A percentile compares a stretch with the other conserved stretches of the same genome.
phyloP scores from a whole-genome alignment of 805 yeast species.

The Ogataea pilisensis region DNA sequence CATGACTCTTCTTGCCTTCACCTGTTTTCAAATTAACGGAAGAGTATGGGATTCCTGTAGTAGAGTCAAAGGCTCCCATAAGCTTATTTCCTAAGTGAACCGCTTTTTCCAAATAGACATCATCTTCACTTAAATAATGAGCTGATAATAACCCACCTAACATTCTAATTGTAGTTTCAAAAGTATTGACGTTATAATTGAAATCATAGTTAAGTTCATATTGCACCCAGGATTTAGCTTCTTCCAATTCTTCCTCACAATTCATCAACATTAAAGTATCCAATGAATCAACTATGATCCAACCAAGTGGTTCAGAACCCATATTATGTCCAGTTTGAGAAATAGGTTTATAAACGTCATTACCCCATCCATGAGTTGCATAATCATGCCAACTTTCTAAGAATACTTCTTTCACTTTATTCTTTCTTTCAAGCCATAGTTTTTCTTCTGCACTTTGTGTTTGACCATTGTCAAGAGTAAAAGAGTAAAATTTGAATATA shows the following conservation, averaged over 20 bases:
- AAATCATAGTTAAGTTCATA: constrained; percentile 65
- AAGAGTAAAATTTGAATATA: constrained; percentile 30
- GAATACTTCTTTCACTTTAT: constrained; percentile 63
- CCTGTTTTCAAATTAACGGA: constrained; percentile 70
- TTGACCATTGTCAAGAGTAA: constrained; percentile 11
- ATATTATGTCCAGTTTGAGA: constrained; percentile 59
- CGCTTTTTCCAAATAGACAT: constrained; percentile 72
- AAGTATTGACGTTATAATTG: constrained; percentile 73
- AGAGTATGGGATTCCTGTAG: constrained; percentile 72
- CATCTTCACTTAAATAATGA: constrained; percentile 63
- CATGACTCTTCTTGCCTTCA: constrained; percentile 55
- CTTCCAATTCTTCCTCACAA: constrained; percentile 52
- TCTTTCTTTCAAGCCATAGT: constrained; percentile 47
- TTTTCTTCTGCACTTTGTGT: constrained; percentile 3
- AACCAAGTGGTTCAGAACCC: constrained; percentile 81
- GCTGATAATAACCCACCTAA: constrained; percentile 90
- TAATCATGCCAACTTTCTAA: constrained; percentile 76
- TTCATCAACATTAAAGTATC: constrained; percentile 83
- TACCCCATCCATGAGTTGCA: constrained; percentile 76
- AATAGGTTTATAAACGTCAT: constrained; percentile 73
- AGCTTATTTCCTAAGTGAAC: constrained; percentile 72
- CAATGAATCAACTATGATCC: constrained; percentile 87
- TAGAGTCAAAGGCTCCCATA: constrained; percentile 61
- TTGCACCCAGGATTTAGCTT: constrained; percentile 72
- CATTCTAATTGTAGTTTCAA: constrained; percentile 95